Evolutionary conservation across 345 rosid genomes (phyloP), one percentile per base, ranked within the genome.

Genomic region (Iberis pinnata): DNA sequence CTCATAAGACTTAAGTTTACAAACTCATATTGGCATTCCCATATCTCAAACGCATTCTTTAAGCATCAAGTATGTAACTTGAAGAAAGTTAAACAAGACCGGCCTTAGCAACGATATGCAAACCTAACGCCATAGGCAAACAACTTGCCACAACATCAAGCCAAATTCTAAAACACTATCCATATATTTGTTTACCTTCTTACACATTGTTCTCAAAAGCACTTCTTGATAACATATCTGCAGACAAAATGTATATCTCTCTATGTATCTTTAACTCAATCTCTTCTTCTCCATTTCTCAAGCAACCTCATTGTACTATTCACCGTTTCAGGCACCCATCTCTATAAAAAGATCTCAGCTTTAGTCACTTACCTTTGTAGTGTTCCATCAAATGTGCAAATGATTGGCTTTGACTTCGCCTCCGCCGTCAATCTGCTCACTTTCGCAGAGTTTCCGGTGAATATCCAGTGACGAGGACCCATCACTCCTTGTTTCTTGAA

Each of bases 161-260:
- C n/a, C n/a, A n/a, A n/a, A n/a, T 8, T 43, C 12, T 8, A 20
- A 12, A 8, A 32, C 31, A 36, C 7, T 43, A 39, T 24, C 24
- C 15, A 12, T 12, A 20, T n/a, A 87, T 76, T 2, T 53, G 74
- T 36, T 79, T 80, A 20, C 98, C 96, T 74, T 84, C 87, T 51
- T 84, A 80, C 27, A 68, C 84, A 43, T 71, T 79, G 73, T 92
- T 87, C n/a, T 95, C 96, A 53, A 87, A 87, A 54, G 89, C 89
- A 14, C 89, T 84, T 66, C 82, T 77, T 31, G 98, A 87, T 42
- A 90, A 80, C 9, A 82, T 56, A 41, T 87, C 88, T 22, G 82
- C 87, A 9, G 89, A 77, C 17, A 87, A 79, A 8, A 38, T 73
- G 12, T 84, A 87, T 26, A 87, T 74, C 46, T 84, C 79, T 45